Base-by-base conservation (phyloP, 2,329 filamentous ascomycete species). In the Eurotiales sp. region DNA sequence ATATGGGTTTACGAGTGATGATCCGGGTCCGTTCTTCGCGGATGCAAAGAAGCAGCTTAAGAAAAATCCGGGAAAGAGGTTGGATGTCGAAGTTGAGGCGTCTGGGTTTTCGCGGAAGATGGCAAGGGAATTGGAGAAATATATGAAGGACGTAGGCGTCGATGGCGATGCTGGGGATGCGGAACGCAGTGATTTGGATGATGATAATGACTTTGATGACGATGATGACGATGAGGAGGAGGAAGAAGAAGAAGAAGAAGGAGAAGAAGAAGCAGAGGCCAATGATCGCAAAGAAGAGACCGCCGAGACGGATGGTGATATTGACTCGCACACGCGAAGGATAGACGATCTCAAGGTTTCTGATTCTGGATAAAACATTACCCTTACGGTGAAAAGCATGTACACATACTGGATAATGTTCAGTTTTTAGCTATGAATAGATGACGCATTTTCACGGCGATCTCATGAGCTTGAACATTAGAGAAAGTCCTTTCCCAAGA, bases 41-140 rank as follows among this genome's bases (percentile, higher is more conserved):
- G 87, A 95, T 55, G 89, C 90, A 19, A 87, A 86, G 65, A 93
- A 91, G 69, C 79, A 78, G 1, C 74, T 90, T 46, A 51, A 61
- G 11, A 80, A 81, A 64, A 82, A 84, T 50, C 82, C 83, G 11
- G 78, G 76, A 0, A 83, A 76, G 56, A 80, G 93, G 58, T 72
- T 99, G 14, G 95, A 99, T 70, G 85, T 95, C 14, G 83, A 88
- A 27, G 90, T 95, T 1, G 87, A 95, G 64, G 93, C 93, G 0
- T 95, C 90, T 2, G 93, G 93, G 0, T 97, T 99, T 69, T 95
- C 90, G 17, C 95, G 87, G 76, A 97, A 96, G 74, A 96, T 96
- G 87, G 82, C 90, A 14, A 95, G 93, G 69, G 93, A 99, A 60
- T 74, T 99, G 14, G 93, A 96, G 65, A 81, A 83, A 8, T 96